Base-by-base conservation (phyloP, 2,329 filamentous ascomycete species). In the Calonectria fujianensis region DNA sequence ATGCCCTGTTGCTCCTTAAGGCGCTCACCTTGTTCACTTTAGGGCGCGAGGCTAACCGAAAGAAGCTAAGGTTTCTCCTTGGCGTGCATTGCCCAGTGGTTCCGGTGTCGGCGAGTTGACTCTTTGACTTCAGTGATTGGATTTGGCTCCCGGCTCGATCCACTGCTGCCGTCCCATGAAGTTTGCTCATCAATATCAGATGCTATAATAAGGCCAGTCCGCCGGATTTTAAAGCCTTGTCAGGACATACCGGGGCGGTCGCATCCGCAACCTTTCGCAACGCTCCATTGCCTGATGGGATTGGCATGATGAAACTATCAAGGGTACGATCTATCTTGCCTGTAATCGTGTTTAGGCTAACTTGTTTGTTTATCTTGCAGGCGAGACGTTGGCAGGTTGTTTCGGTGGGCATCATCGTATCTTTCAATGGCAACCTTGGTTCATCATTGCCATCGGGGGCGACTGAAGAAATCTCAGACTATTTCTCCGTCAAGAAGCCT, bases 331-430 rank as follows among this genome's bases (percentile, higher is more conserved):
- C 2, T 11, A 3, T 3, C 10, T 48, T 48, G 41, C 7, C 8
- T 48, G 5, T 10, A 10, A 10, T 4, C 8, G 41, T 48, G 2
- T 18, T 48, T n/a, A 8, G 85, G 83, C 92, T 87, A 82, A 91
- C 86, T 83, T 78, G 83, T 29, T 24, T 24, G 84, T 31, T 29
- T 10, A 48, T 48, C 20, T 29, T 50, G n/a, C 18, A 69, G 67
- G 11, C 18, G 7, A 69, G 61, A 39, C 61, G 50, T 35, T 39
- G 52, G 16, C 54, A 16, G 29, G 32, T 69, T 18, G 52, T 69
- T 31, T 50, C 41, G 3, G 52, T 32, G 13, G 67, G 67, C 37
- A 61, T 69, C 6, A 27, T 41, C 20, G 41, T 32, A 8, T 41
- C 64, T 20, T 31, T 72, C 48, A 73, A 73, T 41, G 63, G 70